Conservation (phyloP, 192 early-diverging fungal genomes). For the Coemansia sp. region DNA sequence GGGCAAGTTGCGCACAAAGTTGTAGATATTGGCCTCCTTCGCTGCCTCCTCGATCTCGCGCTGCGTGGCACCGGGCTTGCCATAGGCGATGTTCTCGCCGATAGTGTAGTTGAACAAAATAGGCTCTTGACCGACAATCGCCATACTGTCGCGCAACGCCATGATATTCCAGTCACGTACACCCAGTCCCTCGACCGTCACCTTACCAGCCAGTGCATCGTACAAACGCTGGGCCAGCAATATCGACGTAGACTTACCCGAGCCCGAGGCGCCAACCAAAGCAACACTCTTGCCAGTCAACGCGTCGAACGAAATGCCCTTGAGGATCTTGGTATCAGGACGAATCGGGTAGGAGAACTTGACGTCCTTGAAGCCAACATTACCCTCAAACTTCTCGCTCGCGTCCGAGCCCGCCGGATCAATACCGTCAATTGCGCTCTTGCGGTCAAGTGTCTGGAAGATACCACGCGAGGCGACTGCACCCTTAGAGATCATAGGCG, state of each 20-base stretch:
- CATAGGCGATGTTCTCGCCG: slow-evolving; percentile 86
- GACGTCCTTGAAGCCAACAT: slow-evolving; percentile 51
- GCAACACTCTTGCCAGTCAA: slow-evolving; percentile 76
- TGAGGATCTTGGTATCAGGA: slow-evolving; percentile 65
- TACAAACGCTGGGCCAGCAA: slow-evolving; percentile 78
- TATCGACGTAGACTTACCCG: slow-evolving; percentile 78
- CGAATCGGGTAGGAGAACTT: slow-evolving; percentile 71
- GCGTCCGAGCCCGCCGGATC: slow-evolving; percentile 61
- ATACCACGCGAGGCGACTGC: slow-evolving; percentile 78
- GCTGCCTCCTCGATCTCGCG: slow-evolving; percentile 60
- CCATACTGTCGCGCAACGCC: slow-evolving; percentile 73
- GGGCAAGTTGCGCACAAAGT: slow-evolving; percentile 85
- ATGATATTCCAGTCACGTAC: slow-evolving; percentile 68
- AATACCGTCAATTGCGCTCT: slow-evolving; percentile 61
- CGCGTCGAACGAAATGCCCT: slow-evolving; percentile 61
- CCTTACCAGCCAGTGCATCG: slow-evolving; percentile 65
- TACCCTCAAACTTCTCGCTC: slow-evolving; percentile 60
- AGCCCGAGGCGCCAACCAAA: slow-evolving; percentile 82
- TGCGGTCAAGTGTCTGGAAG: slow-evolving; percentile 77
- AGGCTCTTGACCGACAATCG: slow-evolving; percentile 91
- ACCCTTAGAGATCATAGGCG: slow-evolving; percentile 76
- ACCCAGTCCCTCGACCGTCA: slow-evolving; percentile 62
- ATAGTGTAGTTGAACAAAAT: slow-evolving; percentile 86
- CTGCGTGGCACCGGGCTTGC: slow-evolving; percentile 62
- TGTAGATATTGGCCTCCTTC: slow-evolving; percentile 68